Base-by-base conservation (phyloP, 306 rosid genomes). In the Cyclanthera cordifolia region DNA sequence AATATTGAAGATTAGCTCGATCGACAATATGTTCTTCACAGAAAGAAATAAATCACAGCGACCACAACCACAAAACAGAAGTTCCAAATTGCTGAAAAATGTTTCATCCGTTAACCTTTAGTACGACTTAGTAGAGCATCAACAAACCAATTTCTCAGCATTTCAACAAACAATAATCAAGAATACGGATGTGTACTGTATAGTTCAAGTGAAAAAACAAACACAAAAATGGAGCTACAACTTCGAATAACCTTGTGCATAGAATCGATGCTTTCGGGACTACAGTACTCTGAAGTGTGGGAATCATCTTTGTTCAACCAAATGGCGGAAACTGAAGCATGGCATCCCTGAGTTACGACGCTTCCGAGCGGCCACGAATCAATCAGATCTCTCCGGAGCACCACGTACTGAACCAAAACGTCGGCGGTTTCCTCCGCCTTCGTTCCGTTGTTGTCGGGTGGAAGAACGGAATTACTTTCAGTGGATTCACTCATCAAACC, bases 381-480 rank as follows among this genome's bases (percentile, higher is more conserved):
- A 53, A 86, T 91, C 16, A 91, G 87, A 76, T 91, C 97, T 58
- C 97, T 87, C 74, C 96, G 91, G 77, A 91, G 96, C 81, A 91
- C 95, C 78, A 88, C 88, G 77, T 91, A 88, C 88, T 88, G 97
- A 47, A 86, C 83, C 48, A 83, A 53, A 37, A 79, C 87, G 43
- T 88, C 89, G 48, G 73, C 55, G 82, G 56, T 75, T 37, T 76
- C 82, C 11, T 45, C 71, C 8, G 43, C 11, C 43, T 37, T 37
- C 2, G 43, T 8, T 37, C 43, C 43, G 71, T 41, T 28, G 14
- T 77, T 86, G 5, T 52, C 72, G 8, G 68, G 68, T 23, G 82
- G 27, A 1, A 70, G 24, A 8, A 15, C 17, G 1, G 68, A 63
- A 27, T 70, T 76, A 55, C 79, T 20, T 21, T 46, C 75, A 20